Conservation (phyloP, 306 rosid genomes). For the Cicer cuneatum region DNA sequence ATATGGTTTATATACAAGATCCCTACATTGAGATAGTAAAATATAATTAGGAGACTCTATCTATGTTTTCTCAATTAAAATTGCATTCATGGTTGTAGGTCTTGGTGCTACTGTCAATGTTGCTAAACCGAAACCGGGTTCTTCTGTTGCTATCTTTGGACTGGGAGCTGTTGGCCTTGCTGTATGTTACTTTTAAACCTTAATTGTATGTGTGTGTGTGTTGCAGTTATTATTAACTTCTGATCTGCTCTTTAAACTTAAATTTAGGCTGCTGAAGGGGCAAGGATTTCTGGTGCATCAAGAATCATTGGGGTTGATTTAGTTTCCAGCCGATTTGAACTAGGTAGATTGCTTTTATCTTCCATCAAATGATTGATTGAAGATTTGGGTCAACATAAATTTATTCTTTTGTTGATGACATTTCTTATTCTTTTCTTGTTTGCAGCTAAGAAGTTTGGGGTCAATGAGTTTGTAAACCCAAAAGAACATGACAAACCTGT, state of each 20-base stretch:
- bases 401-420: not conserved
- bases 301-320: slow-evolving; percentile 89
- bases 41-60: not conserved
- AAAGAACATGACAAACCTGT: slow-evolving; percentile 85
- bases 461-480: slow-evolving; percentile 87
- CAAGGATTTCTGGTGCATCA: slow-evolving; percentile 80
- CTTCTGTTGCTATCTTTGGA: slow-evolving; percentile 83
- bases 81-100: slow-evolving; percentile 52
- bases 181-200: slow-evolving; percentile 52
- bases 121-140: slow-evolving; percentile 84
- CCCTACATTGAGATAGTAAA: not conserved
- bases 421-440: slow-evolving; percentile 4
- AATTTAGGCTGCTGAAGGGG: slow-evolving; percentile 88
- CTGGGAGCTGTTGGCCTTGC: slow-evolving; percentile 96
- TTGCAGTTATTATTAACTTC: not conserved
- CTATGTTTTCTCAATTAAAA: not conserved
- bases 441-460: slow-evolving; percentile 92
- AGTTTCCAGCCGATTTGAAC: slow-evolving; percentile 71
- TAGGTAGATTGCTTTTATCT: slow-evolving; percentile 55
- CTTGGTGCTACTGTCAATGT: slow-evolving; percentile 89
- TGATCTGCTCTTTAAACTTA: not conserved
- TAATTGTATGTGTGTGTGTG: not conserved
- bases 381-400: not conserved
- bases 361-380: not conserved
- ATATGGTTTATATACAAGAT: not conserved